A percentile compares a stretch with the other conserved stretches of the same genome.
Evolutionary conservation across 345 rosid species (phyloP).

Genomic region (Geranium rotundifolium): DNA sequence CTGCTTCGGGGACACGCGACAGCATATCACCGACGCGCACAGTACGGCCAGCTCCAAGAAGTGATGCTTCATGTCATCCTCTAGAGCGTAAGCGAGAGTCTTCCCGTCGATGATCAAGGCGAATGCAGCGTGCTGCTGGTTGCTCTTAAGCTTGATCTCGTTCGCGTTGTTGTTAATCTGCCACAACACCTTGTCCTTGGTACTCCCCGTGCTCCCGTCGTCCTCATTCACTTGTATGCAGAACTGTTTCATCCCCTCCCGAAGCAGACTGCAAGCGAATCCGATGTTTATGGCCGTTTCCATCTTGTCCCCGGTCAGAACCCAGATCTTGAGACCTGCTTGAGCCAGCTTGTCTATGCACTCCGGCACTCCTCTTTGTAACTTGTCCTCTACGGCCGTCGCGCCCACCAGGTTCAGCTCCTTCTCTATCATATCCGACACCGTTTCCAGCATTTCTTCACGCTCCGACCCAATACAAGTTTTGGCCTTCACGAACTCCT

Average conservation of each 20-base stretch:
- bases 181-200: background rate
- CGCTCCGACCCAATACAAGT: constrained; percentile 6
- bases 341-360: constrained; percentile 9
- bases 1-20: background rate
- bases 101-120: background rate
- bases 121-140: background rate
- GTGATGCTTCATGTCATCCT: background rate
- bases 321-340: constrained; percentile 16
- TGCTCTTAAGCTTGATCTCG: background rate
- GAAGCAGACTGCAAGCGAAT: constrained; percentile 2
- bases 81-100: background rate
- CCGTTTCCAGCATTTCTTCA: constrained; percentile 7
- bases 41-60: background rate
- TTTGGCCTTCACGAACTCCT: constrained; percentile 9
- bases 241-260: background rate
- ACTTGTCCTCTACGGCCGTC: constrained; percentile 15
- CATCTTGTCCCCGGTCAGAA: constrained; percentile 16
- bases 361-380: constrained; percentile 16
- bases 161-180: background rate
- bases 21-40: background rate
- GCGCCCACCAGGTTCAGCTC: constrained; percentile 11
- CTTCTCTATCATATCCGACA: constrained; percentile 10
- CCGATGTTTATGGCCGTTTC: constrained; percentile 17
- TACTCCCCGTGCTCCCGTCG: background rate
- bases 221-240: background rate